phyloP scores from a whole-genome alignment of 768 basidiomycete species.

The Amanita pallidorosea region DNA sequence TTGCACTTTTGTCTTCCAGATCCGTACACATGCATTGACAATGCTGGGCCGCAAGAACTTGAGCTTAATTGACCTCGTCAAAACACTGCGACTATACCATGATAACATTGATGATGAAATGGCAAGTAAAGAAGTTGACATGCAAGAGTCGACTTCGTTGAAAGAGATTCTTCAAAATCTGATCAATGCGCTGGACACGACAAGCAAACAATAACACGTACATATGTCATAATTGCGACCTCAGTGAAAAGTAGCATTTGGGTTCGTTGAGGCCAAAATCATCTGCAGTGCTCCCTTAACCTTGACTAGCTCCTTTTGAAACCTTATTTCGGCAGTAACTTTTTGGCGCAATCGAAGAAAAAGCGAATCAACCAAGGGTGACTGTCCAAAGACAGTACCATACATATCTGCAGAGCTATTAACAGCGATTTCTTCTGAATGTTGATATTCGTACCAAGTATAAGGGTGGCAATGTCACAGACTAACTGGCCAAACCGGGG shows the following conservation, averaged over 20 bases:
- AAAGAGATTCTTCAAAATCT: conserved; percentile 61
- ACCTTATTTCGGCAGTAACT: conserved; percentile 74
- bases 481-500: conserved; percentile 90
- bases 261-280: conserved; percentile 55
- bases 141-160: conserved; percentile 35
- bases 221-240: neutral
- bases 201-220: conserved; percentile 6
- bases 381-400: conserved; percentile 83
- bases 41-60: conserved; percentile 70
- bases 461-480: conserved; percentile 65
- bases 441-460: conserved; percentile 62
- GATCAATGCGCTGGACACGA: conserved; percentile 36
- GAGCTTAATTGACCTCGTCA: conserved; percentile 59
- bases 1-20: conserved; percentile 31
- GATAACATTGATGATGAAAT: conserved; percentile 58
- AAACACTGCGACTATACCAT: conserved; percentile 59
- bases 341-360: conserved; percentile 77
- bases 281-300: conserved; percentile 85
- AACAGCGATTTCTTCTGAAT: conserved; percentile 1
- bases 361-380: conserved; percentile 81
- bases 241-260: conserved; percentile 7
- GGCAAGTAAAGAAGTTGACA: conserved; percentile 18
- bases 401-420: conserved; percentile 69
- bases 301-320: conserved; percentile 79
- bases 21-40: conserved; percentile 61